Conservation (phyloP, 2,329 filamentous ascomycete species). For the Aureobasidium mangrovei region DNA sequence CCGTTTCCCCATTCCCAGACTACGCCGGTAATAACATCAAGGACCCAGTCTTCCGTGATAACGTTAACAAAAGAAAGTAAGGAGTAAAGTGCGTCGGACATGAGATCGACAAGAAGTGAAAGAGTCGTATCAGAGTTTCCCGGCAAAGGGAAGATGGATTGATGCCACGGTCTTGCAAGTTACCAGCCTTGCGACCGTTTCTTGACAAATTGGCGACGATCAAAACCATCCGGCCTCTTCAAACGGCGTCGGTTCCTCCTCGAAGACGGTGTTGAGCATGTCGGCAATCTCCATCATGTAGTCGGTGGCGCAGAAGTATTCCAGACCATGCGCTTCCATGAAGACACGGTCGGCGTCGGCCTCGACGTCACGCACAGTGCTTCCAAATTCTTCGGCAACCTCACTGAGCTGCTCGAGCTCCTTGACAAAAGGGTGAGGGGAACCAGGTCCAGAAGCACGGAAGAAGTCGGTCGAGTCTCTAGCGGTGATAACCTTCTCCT, state of each 20-base stretch:
- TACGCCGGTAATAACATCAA: slow-evolving; percentile 13
- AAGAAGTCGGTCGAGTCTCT: slow-evolving; percentile 39
- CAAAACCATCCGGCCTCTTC: slow-evolving; percentile 21
- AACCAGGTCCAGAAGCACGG: slow-evolving; percentile 33
- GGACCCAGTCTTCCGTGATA: slow-evolving; percentile 12
- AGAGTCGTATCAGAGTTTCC: slow-evolving; percentile 2
- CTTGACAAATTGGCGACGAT: slow-evolving; percentile 5
- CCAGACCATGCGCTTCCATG: slow-evolving; percentile 60
- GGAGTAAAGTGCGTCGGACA: slow-evolving; percentile 7
- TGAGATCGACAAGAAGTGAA: slow-evolving; percentile 15
- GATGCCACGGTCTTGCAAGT: slow-evolving; percentile 10
- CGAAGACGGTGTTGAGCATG: slow-evolving; percentile 45
- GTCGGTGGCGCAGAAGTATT: slow-evolving; percentile 67
- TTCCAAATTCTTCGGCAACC: slow-evolving; percentile 77
- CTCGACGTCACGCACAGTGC: slow-evolving; percentile 48
- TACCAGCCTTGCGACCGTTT: slow-evolving; percentile 17
- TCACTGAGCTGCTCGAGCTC: slow-evolving; percentile 91
- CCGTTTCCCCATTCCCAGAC: slow-evolving; percentile 4
- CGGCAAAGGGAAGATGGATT: background rate
- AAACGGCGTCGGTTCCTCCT: slow-evolving; percentile 20
- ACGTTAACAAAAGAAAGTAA: slow-evolving; percentile 14
- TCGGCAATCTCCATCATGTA: slow-evolving; percentile 74
- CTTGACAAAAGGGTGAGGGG: slow-evolving; percentile 67
- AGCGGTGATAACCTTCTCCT: background rate
- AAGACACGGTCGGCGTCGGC: slow-evolving; percentile 66